Evolutionary conservation across 169 alveolate species (phyloP).

Genomic region (Cyclospora cayetanensis): DNA sequence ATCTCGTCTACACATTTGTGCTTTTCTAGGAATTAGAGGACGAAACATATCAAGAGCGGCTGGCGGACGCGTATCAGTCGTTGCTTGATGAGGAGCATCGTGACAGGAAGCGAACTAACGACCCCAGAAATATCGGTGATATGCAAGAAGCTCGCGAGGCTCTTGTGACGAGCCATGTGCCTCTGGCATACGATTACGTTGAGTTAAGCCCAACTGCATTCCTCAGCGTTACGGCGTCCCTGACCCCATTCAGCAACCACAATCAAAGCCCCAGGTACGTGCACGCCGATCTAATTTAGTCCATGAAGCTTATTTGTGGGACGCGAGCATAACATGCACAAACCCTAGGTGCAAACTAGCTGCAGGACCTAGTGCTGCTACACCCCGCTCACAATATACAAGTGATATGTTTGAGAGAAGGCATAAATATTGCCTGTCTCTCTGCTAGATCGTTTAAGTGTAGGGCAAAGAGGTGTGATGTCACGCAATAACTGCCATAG

Average conservation of each 20-base stretch:
- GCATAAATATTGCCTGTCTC: too few relatives aligned
- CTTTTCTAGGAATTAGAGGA: slow-evolving; percentile 75
- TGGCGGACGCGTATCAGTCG: slow-evolving; percentile 10
- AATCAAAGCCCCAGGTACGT: slow-evolving; percentile 88
- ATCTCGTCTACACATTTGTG: too few relatives aligned
- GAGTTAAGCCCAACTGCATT: slow-evolving; percentile 97
- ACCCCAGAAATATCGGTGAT: not conserved
- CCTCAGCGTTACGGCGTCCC: slow-evolving; percentile 96
- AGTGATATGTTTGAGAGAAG: too few relatives aligned
- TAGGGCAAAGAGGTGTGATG: not conserved
- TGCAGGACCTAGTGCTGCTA: too few relatives aligned
- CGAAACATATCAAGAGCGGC: slow-evolving; percentile 68
- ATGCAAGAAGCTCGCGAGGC: slow-evolving; percentile 12
- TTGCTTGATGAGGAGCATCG: slow-evolving; percentile 9
- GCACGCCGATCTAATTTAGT: not conserved
- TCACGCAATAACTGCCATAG: not conserved
- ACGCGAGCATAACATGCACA: too few relatives aligned
- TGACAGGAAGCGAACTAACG: not conserved
- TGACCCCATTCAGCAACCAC: slow-evolving; percentile 98
- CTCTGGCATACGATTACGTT: slow-evolving; percentile 92
- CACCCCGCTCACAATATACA: too few relatives aligned
- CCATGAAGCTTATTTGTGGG: too few relatives aligned
- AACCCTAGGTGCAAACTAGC: too few relatives aligned
- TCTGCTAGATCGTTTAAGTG: too few relatives aligned
- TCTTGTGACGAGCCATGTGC: slow-evolving; percentile 75